Base-by-base conservation (phyloP, 2,329 filamentous ascomycete species). In the Nemania serpens region DNA sequence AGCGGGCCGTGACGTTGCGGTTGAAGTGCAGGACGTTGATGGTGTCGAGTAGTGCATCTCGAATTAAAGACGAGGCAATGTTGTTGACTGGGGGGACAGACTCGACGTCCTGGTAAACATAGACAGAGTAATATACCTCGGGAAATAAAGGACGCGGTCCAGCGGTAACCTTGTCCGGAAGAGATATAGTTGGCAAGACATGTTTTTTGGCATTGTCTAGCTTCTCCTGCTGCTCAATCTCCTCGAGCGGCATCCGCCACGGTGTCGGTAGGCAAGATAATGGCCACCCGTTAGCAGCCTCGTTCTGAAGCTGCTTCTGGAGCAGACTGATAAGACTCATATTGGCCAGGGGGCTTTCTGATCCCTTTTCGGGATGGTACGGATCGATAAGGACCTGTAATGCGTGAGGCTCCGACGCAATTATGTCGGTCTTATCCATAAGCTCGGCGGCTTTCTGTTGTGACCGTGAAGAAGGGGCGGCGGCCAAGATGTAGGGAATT, bases 11-110 rank as follows among this genome's bases (percentile, higher is more conserved):
- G 36, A 88, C 85, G 69, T 93, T 91, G 63, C 95, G 89, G 76
- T 98, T 99, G 79, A 92, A 97, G 77, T 98, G 87, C 15, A 99
- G 83, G 53, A 92, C 88, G 73, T 97, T 97, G 77, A 99, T 95
- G 0, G 93, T 97, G 74, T 99, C 95, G 41, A 91, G 84, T 57
- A 98, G 83, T 0, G 87, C 87, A 74, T 99, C 95, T 49, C 95
- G 87, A 59, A 99, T 83, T 41, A 99, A 79, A 6, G 89, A 93
- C 1, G 93, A 88, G 1, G 93, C 89, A 69, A 97, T 88, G 72
- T 88, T 86, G 3, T 85, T 84, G 11, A 86, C 86, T 2, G 88
- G 84, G 34, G 95, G 95, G 10, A 99, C 95, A 1, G 94, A 96
- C 75, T 94, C 88, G 43, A 96, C 82, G 15, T 96, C 92, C 73